Percentiles rank a stretch among this genome's conserved stretches.
These are phyloP conservation scores for Annona squamosa DNA, from an alignment of 164 flowering plant species.

Conservation along the genomic window DNA sequence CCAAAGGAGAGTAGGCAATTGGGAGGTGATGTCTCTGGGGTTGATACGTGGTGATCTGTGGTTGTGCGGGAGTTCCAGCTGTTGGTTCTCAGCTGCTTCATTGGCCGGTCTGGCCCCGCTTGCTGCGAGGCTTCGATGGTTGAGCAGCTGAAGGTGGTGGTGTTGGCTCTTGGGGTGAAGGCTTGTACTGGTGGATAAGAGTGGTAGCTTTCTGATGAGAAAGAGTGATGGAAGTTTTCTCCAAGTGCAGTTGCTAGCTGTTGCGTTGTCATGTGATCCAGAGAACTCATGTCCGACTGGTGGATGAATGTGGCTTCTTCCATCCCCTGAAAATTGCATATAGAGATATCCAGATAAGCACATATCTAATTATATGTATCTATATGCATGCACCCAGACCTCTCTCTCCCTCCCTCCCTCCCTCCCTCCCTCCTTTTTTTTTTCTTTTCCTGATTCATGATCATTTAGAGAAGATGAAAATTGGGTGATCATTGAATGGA, in stretches of 20 bases:
- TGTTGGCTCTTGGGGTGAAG: constrained; percentile 9
- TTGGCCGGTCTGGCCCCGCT: constrained; percentile 26
- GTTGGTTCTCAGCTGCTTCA: constrained; percentile 39
- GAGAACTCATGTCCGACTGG: constrained; percentile 35
- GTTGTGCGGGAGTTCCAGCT: constrained; percentile 35
- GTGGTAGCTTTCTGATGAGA: constrained; percentile 14
- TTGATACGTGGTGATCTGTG: constrained; percentile 18
- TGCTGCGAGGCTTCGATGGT: constrained; percentile 15
- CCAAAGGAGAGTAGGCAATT: constrained; percentile 25
- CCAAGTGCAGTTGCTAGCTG: constrained; percentile 42
- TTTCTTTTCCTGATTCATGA: background rate
- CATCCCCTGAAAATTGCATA: constrained; percentile 35
- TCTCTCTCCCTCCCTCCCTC: no score
- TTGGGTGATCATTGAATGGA: no score
- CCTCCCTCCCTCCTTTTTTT: no score
- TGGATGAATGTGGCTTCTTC: constrained; percentile 36
- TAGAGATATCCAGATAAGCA: background rate
- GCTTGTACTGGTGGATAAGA: constrained; percentile 18
- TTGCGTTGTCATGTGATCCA: constrained; percentile 34
- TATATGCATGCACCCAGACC: no score
- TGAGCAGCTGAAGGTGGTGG: constrained; percentile 14
- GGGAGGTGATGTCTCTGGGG: constrained; percentile 23
- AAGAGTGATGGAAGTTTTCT: constrained; percentile 30
- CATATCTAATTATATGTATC: no score
- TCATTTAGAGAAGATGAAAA: background rate